A percentile compares a stretch with the other conserved stretches of the same genome.
phyloP scores from a whole-genome alignment of 768 basidiomycete species.

The Tephrocybe sp. region DNA sequence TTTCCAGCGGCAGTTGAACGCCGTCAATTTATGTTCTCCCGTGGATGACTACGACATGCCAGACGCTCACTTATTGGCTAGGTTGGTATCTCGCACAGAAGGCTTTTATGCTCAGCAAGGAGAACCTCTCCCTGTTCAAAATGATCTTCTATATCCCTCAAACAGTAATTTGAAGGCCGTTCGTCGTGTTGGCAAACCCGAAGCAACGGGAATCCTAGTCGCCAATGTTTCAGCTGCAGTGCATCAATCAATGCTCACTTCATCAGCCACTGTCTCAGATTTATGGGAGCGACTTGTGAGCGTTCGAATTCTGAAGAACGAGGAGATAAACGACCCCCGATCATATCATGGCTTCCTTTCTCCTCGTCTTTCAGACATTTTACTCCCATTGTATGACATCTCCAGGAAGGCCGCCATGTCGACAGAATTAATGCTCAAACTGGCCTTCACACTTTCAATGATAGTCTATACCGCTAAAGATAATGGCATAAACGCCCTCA shows the following conservation, averaged over 20 bases:
- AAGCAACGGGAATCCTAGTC: neutral
- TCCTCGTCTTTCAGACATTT: slow-evolving; percentile 17
- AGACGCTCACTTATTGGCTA: neutral
- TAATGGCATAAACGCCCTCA: slow-evolving; percentile 9
- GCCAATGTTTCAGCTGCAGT: neutral
- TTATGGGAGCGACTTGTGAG: slow-evolving; percentile 10
- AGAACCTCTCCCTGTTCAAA: neutral
- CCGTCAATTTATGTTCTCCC: slow-evolving; percentile 3
- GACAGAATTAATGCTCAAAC: slow-evolving; percentile 10
- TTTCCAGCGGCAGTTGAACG: slow-evolving; percentile 17
- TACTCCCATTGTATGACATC: slow-evolving; percentile 27
- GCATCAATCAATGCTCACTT: neutral
- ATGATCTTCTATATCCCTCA: neutral
- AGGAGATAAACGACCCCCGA: neutral
- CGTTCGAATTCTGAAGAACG: neutral
- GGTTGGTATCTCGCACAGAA: slow-evolving; percentile 1
- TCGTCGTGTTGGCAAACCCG: neutral
- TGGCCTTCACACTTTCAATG: slow-evolving; percentile 31
- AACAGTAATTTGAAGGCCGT: neutral
- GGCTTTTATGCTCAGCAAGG: neutral
- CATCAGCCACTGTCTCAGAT: slow-evolving; percentile 2
- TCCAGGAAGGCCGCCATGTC: slow-evolving; percentile 13
- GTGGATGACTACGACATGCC: neutral
- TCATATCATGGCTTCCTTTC: slow-evolving; percentile 28
- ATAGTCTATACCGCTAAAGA: slow-evolving; percentile 23